Percentiles rank a stretch among this genome's conserved stretches.
Evolutionary conservation across 2,329 filamentous ascomycete genomes (phyloP).

Genomic region (Xylariaceae sp.): DNA sequence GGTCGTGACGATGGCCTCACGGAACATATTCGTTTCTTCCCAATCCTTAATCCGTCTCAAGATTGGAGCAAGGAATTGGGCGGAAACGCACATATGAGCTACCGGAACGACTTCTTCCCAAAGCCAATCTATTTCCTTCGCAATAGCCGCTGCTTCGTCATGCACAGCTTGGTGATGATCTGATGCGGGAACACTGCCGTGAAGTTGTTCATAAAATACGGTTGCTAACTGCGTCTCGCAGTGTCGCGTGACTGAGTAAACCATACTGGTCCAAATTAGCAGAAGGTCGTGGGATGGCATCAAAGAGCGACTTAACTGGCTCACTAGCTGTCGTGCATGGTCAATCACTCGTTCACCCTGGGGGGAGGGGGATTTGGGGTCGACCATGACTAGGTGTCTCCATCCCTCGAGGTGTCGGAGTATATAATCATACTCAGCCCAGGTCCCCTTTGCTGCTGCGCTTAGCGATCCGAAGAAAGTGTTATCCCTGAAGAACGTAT

Average conservation of each 20-base stretch:
- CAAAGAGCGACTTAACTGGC: slow-evolving; percentile 32
- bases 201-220: slow-evolving; percentile 18
- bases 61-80: slow-evolving; percentile 40
- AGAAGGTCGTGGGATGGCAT: neutral
- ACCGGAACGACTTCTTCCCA: slow-evolving; percentile 46
- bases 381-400: slow-evolving; percentile 11
- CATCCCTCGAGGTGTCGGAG: slow-evolving; percentile 23
- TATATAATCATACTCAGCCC: slow-evolving; percentile 22
- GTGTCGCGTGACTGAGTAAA: slow-evolving; percentile 27
- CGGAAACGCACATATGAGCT: slow-evolving; percentile 44
- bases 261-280: slow-evolving; percentile 20
- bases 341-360: slow-evolving; percentile 20
- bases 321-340: slow-evolving; percentile 37
- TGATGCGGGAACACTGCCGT: neutral
- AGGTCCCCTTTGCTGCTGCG: neutral
- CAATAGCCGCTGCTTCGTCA: slow-evolving; percentile 27
- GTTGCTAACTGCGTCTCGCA: slow-evolving; percentile 21
- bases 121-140: slow-evolving; percentile 42
- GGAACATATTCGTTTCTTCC: slow-evolving; percentile 9
- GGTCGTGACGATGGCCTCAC: slow-evolving; percentile 19
- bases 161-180: slow-evolving; percentile 14
- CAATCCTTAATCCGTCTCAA: slow-evolving; percentile 17
- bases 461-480: neutral
- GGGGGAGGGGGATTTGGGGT: neutral
- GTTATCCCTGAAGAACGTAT: neutral